Percentiles rank a stretch among this genome's conserved stretches.
Evolutionary conservation across 225 moss, liverwort and hornwort species (phyloP).

Genomic region (Physcomitrellopsis africana): DNA sequence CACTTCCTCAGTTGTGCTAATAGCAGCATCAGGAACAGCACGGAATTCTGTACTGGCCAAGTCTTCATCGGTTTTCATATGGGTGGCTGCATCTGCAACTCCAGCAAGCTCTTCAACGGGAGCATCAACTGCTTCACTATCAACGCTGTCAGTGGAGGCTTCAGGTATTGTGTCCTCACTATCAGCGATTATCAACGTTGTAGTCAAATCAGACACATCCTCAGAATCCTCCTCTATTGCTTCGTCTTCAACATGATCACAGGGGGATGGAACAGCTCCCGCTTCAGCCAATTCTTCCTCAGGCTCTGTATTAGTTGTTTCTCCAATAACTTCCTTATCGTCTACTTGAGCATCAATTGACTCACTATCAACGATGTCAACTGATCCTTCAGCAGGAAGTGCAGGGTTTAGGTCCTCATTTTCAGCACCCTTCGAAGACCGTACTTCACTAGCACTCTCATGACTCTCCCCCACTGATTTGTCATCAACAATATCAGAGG

Average conservation of each 20-base stretch:
- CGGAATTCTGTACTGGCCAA: neutral
- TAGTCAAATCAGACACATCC: neutral
- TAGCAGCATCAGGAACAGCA: too few species aligned
- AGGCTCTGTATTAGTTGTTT: neutral
- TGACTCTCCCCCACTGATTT: neutral
- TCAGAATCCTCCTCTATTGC: too few species aligned
- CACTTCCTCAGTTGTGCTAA: too few species aligned
- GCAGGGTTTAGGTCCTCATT: constrained; percentile 16
- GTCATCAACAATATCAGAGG: constrained; percentile 22
- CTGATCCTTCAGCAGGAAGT: neutral
- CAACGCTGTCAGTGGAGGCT: constrained; percentile 22
- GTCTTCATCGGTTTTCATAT: constrained; percentile 21
- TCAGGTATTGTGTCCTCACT: neutral
- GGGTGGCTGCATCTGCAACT: constrained; percentile 21
- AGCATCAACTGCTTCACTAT: constrained; percentile 21
- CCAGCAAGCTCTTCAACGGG: constrained; percentile 6
- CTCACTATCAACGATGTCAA: too few species aligned
- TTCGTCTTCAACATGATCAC: neutral
- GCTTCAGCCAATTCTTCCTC: neutral
- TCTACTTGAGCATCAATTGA: too few species aligned
- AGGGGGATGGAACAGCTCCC: neutral
- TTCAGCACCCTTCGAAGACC: constrained; percentile 15
- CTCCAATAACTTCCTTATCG: too few species aligned
- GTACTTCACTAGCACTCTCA: constrained; percentile 21
- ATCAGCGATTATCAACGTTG: neutral